These are phyloP conservation scores for Solanum clarkiae DNA, from an alignment of 257 asterid species.

Conservation along the genomic window DNA sequence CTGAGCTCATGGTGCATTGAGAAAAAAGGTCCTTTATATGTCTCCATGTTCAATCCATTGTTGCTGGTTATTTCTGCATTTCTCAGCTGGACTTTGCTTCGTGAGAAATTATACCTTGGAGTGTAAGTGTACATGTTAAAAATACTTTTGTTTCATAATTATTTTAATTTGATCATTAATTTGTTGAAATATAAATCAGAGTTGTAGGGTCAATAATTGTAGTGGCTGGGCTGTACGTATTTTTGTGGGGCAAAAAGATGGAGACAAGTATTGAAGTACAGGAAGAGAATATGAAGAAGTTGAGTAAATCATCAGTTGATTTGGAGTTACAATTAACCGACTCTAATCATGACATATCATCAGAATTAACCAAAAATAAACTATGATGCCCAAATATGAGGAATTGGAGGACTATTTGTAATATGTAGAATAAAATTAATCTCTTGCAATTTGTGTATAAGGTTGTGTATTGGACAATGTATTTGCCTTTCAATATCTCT, in stretches of 20 bases:
- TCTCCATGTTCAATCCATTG: conserved; percentile 58
- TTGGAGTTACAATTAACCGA: background rate
- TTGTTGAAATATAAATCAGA: conserved; percentile 8
- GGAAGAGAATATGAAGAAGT: background rate
- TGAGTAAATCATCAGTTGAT: background rate
- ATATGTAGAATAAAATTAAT: background rate
- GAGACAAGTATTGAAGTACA: background rate
- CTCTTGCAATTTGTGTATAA: background rate
- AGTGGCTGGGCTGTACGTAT: too few species aligned
- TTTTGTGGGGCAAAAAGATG: too few species aligned
- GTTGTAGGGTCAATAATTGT: background rate
- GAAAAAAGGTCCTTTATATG: background rate
- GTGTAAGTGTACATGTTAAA: conserved; percentile 29
- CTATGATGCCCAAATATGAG: background rate
- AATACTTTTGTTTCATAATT: background rate
- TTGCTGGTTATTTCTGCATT: conserved; percentile 63
- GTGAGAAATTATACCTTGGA: conserved; percentile 48
- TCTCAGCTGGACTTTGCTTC: conserved; percentile 70
- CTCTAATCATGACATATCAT: background rate
- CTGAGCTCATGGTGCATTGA: background rate
- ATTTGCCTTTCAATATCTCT: background rate
- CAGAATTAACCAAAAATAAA: background rate
- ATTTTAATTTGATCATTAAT: background rate
- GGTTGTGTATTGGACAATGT: background rate
- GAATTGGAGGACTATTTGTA: background rate